Base-by-base conservation (phyloP, 2,329 filamentous ascomycete genomes). In the Calycina marina region DNA sequence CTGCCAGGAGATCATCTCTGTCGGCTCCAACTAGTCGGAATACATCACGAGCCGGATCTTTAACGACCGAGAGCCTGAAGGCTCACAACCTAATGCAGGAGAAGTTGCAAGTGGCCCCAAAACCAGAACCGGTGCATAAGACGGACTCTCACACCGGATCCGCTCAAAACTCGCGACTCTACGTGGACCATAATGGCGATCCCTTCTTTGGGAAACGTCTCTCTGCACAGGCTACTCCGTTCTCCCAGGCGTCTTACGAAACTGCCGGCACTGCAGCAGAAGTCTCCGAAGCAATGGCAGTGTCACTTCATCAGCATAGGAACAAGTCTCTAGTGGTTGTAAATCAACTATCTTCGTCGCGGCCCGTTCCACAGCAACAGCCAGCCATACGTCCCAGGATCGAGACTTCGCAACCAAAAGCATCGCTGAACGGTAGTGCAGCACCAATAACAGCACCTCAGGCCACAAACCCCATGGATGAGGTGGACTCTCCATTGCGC, bases 251-350 rank as follows among this genome's bases (percentile, higher is more conserved):
- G 1, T 77, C 72, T 0, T 61, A 75, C 29, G 72, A 75, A 11
- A 54, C 52, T n/a, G 65, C 61, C 18, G 74, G 72, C n/a, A 72
- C 67, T 3, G 60, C 62, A 27, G 61, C 62, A 3, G 72, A 74
- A 42, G 64, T 77, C 25, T 72, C 71, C 1, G 71, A 77, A 53
- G 72, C 72, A 18, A 55, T 67, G 47, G 69, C 68, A 24, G 62
- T 77, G 34, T 71, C 62, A 38, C 70, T 77, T 44, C 74, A 67
- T 41, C 63, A 67, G 13, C 72, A 77, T 40, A 70, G 77, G 44
- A 77, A 76, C 42, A 72, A 65, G 29, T 77, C 72, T 4, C 55
- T 77, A 8, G 50, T 75, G 25, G 62, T 77, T 53, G 66, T 77
- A 9, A 38, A 52, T 27, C 48, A 51, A 14, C 25, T 32, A 5